phyloP scores from a whole-genome alignment of 2,329 filamentous ascomycete genomes.

The Bipolaris zeicola region DNA sequence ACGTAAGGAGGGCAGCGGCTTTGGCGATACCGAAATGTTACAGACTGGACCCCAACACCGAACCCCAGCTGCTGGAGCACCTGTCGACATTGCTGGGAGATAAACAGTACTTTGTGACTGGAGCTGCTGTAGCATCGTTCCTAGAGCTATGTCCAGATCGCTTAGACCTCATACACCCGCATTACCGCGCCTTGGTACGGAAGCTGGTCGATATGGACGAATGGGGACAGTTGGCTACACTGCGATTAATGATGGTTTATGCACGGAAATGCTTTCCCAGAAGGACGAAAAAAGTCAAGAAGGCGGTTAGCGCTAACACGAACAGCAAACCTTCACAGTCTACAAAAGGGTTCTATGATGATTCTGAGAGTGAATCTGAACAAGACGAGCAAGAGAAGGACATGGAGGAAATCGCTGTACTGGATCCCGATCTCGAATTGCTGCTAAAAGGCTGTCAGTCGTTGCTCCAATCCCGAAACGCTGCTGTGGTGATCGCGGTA shows the following conservation, averaged over 20 bases:
- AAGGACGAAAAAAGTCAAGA: constrained; percentile 64
- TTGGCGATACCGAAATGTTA: constrained; percentile 96
- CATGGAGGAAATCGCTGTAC: constrained; percentile 61
- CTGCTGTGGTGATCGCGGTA: constrained; percentile 88
- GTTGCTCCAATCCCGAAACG: constrained; percentile 90
- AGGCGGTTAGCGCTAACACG: constrained; percentile 50
- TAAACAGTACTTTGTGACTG: constrained; percentile 95
- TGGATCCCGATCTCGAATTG: constrained; percentile 83
- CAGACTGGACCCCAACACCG: constrained; percentile 81
- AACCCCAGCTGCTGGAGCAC: constrained; percentile 84
- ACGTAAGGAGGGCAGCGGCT: constrained; percentile 90
- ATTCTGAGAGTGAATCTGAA: constrained; percentile 49
- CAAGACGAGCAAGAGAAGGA: constrained; percentile 55
- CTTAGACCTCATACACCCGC: constrained; percentile 86
- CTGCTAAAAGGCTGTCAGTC: constrained; percentile 79
- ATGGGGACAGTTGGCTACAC: constrained; percentile 87
- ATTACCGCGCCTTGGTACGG: constrained; percentile 82
- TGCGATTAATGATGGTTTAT: constrained; percentile 83
- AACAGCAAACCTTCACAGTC: constrained; percentile 46
- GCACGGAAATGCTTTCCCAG: constrained; percentile 85
- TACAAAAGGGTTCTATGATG: constrained; percentile 81
- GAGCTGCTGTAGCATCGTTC: constrained; percentile 88
- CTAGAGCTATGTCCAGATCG: constrained; percentile 86
- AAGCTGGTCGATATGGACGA: constrained; percentile 99
- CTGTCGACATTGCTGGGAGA: constrained; percentile 80